Base-by-base conservation (phyloP, 495 filamentous ascomycete genomes). In the Xylaria longipes region DNA sequence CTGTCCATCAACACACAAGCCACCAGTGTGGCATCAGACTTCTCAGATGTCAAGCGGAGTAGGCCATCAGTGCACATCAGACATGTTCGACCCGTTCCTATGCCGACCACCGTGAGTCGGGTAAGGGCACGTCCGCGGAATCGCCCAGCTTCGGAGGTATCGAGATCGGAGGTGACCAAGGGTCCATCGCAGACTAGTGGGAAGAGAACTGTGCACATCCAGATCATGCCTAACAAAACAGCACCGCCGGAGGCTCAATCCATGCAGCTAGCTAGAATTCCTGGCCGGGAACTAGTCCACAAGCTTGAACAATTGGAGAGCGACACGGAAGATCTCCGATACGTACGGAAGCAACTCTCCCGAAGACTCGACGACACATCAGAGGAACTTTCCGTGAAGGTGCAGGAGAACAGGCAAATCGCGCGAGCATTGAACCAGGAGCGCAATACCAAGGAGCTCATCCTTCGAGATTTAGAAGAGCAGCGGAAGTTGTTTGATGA, bases 1-100 rank as follows among this genome's bases (percentile, higher is more conserved):
- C 76, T 85, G 35, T 85, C 84, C 20, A 71, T 81, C 60, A 85
- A 79, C 71, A 85, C 84, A 9, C 76, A 84, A 64, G 83, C 83
- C 46, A 85, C 84, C 1, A 80, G 78, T 17, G 79, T 79, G 29
- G 58, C 74, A 45, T 84, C 76, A 64, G 82, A 81, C 3, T 78
- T 80, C 60, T 80, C 77, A 57, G 43, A 66, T 41, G 45, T 54
- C 57, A 81, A 76, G 69, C 75, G 63, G 61, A 69, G 71, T 11
- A 76, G 74, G 54, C 76, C 65, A 31, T 76, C 73, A 5, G 46
- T 70, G 50, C 78, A 78, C 57, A 68, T 77, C 7, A 76, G 74
- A 73, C 77, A 83, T 77, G 62, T 78, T 17, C 76, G 81, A 73
- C 77, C 77, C 72, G 48, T 71, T 46, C 72, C 76, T 45, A 22